Evolutionary conservation across 1,139 yeast genomes (phyloP), one percentile per base, ranked within the genome.

Genomic region (Sugiyamaella castrensis): DNA sequence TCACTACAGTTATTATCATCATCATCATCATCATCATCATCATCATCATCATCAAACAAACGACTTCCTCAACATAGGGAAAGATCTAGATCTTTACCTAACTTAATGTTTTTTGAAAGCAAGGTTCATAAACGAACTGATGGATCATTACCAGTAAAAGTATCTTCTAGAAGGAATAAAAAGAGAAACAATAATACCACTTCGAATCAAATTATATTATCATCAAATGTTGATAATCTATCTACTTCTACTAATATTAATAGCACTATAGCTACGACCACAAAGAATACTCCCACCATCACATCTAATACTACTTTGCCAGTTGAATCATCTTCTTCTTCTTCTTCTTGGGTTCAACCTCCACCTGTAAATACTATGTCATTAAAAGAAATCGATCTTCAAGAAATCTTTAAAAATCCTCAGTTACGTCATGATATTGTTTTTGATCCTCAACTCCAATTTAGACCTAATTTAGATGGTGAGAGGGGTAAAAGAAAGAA

Each of bases 381-480:
- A 37, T 74, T 91, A 58, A 81, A 84, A 58, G 96, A 89, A 66
- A 87, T 91, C 52, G 97, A 91, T 63, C 71, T 91, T 47, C 87
- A 86, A 55, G 96, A 89, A 63, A 89, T 92, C 50, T 75, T 91
- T 60, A 87, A 87, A 64, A 91, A 91, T 68, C 96, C 96, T 8
- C 96, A 88, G 67, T 74, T 91, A 52, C 79, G 98, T 55, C 98
- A 91, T 66, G 98, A 91, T 64, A 87, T 91, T 51, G 76, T 88
- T 27, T 91, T 91, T 65, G 97, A 91, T 69, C 95, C 97, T 13
- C 88, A 87, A 64, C 75, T 91, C 52, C 96, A 89, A 71, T 89
- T 89, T 67, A 77, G 96, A 59, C 96, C 97, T 37, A 87, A 91
- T 65, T 72, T 88, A 58, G 95, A 89, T 67, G 95, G 96, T 46